phyloP scores from a whole-genome alignment of 2,329 filamentous ascomycete genomes.

The Dothidotthia symphoricarpi region DNA sequence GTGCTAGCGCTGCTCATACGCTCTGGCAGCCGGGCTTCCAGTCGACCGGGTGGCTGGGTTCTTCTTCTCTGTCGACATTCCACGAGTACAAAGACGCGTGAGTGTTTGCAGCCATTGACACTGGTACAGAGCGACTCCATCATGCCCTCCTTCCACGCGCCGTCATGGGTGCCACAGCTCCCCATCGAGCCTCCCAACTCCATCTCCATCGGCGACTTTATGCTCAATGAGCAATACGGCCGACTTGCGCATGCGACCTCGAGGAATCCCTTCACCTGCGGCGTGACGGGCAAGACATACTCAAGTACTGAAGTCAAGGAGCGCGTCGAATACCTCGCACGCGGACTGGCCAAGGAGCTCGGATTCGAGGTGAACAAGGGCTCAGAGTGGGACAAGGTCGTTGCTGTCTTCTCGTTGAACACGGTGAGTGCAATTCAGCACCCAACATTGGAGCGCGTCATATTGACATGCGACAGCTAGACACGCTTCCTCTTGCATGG shows the following conservation, averaged over 20 bases:
- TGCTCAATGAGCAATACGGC: slow-evolving; percentile 70
- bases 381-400: slow-evolving; percentile 77
- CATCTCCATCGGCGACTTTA: slow-evolving; percentile 72
- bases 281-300: slow-evolving; percentile 67
- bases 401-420: slow-evolving; percentile 76
- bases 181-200: slow-evolving; percentile 69
- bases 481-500: slow-evolving; percentile 71
- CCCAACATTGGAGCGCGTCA: not conserved
- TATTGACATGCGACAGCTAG: slow-evolving; percentile 55
- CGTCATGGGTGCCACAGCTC: slow-evolving; percentile 61
- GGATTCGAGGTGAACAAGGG: slow-evolving; percentile 69
- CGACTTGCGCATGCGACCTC: slow-evolving; percentile 63
- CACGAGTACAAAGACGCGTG: too few species aligned
- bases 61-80: too few species aligned
- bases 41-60: too few species aligned
- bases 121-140: too few species aligned
- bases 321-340: slow-evolving; percentile 65
- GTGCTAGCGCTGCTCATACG: too few species aligned
- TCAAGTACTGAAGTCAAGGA: slow-evolving; percentile 62
- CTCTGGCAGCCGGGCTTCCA: too few species aligned
- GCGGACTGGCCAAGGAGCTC: slow-evolving; percentile 67
- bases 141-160: slow-evolving; percentile 39
- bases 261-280: slow-evolving; percentile 72
- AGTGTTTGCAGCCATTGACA: too few species aligned
- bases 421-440: slow-evolving; percentile 55